phyloP scores from a whole-genome alignment of 768 basidiomycete genomes.

The Hygrocybe coccinea region DNA sequence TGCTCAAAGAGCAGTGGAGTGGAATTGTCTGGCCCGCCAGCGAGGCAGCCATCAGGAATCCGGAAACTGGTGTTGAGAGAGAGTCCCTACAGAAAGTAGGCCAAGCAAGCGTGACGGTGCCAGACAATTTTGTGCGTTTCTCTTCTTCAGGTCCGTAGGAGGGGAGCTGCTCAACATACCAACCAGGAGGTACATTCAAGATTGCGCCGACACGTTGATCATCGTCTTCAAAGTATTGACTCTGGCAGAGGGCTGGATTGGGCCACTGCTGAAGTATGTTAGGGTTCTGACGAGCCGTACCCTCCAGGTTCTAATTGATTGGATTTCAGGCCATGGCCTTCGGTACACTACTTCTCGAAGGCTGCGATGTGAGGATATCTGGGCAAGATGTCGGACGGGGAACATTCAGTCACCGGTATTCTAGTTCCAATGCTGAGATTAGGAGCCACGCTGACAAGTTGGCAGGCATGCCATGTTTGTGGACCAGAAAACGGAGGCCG shows the following conservation, averaged over 20 bases:
- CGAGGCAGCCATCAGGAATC: slow-evolving; percentile 45
- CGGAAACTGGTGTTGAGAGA: slow-evolving; percentile 62
- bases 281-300: background rate
- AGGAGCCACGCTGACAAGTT: background rate
- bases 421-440: background rate
- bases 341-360: slow-evolving; percentile 78
- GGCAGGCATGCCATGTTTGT: slow-evolving; percentile 80
- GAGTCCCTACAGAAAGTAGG: slow-evolving; percentile 56
- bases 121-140: slow-evolving; percentile 57
- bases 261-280: slow-evolving; percentile 77
- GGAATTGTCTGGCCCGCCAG: slow-evolving; percentile 61
- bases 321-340: slow-evolving; percentile 70
- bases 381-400: slow-evolving; percentile 92
- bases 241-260: slow-evolving; percentile 75
- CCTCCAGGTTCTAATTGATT: background rate
- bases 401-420: slow-evolving; percentile 70
- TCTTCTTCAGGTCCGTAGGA: background rate
- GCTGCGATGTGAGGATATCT: slow-evolving; percentile 80
- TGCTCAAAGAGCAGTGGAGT: slow-evolving; percentile 66
- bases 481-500: slow-evolving; percentile 76
- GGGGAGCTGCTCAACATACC: background rate
- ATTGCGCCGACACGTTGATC: slow-evolving; percentile 73
- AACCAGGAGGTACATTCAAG: slow-evolving; percentile 75
- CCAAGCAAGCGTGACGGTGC: slow-evolving; percentile 58
- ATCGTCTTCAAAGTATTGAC: slow-evolving; percentile 64